These are phyloP conservation scores for Viola odorata DNA, from an alignment of 345 rosid genomes.

Conservation along the genomic window DNA sequence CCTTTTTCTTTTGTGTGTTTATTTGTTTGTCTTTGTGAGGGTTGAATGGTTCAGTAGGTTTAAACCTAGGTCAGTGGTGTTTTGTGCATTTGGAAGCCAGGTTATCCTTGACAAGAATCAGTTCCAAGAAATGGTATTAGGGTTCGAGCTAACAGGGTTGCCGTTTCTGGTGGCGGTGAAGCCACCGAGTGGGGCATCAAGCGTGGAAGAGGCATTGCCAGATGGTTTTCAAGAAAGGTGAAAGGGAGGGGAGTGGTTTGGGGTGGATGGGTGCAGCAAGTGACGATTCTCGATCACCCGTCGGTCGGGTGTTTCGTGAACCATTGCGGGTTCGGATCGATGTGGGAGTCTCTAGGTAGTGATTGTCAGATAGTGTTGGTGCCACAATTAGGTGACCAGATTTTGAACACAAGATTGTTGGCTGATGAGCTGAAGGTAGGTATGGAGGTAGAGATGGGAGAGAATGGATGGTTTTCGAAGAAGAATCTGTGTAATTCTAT, in stretches of 20 bases:
- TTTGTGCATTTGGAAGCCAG: slow-evolving; percentile 73
- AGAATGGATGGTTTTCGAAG: slow-evolving; percentile 20
- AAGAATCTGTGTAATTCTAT: slow-evolving; percentile 15
- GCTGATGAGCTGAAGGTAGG: slow-evolving; percentile 37
- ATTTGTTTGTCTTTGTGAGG: no score
- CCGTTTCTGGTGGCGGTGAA: slow-evolving; percentile 54
- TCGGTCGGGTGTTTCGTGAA: slow-evolving; percentile 23
- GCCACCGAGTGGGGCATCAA: slow-evolving; percentile 49
- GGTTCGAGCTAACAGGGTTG: slow-evolving; percentile 47
- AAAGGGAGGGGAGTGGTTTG: slow-evolving; percentile 30
- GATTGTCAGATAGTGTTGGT: slow-evolving; percentile 35
- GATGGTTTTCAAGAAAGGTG: slow-evolving; percentile 57
- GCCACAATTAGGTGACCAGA: slow-evolving; percentile 38
- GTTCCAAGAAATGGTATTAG: slow-evolving; percentile 61
- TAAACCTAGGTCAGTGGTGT: slow-evolving; percentile 42
- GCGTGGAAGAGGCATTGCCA: slow-evolving; percentile 68
- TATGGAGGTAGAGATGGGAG: slow-evolving; percentile 33
- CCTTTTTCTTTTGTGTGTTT: no score
- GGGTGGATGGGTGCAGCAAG: slow-evolving; percentile 22
- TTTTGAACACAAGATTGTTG: slow-evolving; percentile 35
- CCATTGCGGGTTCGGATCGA: slow-evolving; percentile 29
- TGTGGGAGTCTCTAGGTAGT: slow-evolving; percentile 43
- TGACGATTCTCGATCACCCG: slow-evolving; percentile 14
- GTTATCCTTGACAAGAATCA: slow-evolving; percentile 40
- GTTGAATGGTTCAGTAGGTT: slow-evolving; percentile 47